Base-by-base conservation (phyloP, 2,329 filamentous ascomycete genomes). In the Botrytis sinoallii region DNA sequence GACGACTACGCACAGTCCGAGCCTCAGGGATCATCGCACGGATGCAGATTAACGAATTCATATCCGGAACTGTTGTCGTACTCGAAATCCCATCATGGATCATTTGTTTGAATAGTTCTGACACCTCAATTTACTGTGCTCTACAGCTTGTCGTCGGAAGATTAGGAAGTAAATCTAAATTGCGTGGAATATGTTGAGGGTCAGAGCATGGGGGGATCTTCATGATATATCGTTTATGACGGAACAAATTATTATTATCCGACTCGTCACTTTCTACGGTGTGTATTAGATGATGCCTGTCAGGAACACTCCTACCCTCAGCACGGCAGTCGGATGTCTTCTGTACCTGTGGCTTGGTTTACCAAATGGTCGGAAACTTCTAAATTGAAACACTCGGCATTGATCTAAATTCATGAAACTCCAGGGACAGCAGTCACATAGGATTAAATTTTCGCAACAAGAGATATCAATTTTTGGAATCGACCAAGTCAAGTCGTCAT, bases 261-360 rank as follows among this genome's bases (percentile, higher is more conserved):
- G n/a, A 44, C 66, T 66, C 6, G 44, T 66, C 44, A 66, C 25
- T 66, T 66, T n/a, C 14, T 35, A 65, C 61, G n/a, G 64, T 35
- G 20, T 66, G 44, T 66, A 22, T 38, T 44, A 29, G 44, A 66
- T 66, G 64, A 48, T 48, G 25, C 42, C 32, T 9, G 20, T 38
- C 64, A 66, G 46, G 32, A 48, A 18, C 16, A 29, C 16, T 64
- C 38, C n/a, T 29, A n/a, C 10, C 29, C 38, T 38, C 29, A 48
- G 1, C 12, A 66, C 44, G 64, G 64, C 64, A 66, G 42, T 66
- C 46, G 12, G 29, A 42, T 14, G 38, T 42, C 63, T 48, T 38
- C 12, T 25, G 14, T 66, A 29, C 14, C 38, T 66, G 29, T 66
- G 64, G 44, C 64, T 66, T 32, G 29, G 44, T 48, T 25, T 66